These are phyloP conservation scores for Avicennia marina DNA, from an alignment of 257 asterid species.

Conservation along the genomic window DNA sequence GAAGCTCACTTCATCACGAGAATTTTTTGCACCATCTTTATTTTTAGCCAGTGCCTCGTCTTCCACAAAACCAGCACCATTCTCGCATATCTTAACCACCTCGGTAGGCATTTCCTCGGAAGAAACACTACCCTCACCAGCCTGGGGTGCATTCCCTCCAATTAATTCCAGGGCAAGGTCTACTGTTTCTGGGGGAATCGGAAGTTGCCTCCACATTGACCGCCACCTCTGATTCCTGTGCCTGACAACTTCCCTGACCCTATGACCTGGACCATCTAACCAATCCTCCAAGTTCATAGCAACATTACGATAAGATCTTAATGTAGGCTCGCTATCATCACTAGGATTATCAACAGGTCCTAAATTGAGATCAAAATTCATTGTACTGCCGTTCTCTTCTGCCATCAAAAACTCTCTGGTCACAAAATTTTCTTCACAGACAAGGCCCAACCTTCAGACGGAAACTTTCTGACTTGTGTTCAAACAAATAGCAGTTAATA, in stretches of 20 bases:
- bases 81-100: conserved; percentile 45
- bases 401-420: conserved; percentile 35
- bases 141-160: conserved; percentile 45
- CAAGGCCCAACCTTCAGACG: conserved; percentile 17
- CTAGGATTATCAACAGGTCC: conserved; percentile 70
- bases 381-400: conserved; percentile 48
- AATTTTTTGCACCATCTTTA: conserved; percentile 53
- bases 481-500: too few relatives aligned
- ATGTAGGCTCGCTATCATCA: conserved; percentile 35
- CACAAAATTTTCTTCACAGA: conserved; percentile 13
- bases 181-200: conserved; percentile 61
- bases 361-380: conserved; percentile 94
- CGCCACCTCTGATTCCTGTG: conserved; percentile 67
- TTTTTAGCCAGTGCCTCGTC: conserved; percentile 49
- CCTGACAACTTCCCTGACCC: conserved; percentile 46
- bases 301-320: conserved; percentile 37
- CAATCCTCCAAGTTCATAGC: conserved; percentile 81
- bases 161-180: conserved; percentile 61
- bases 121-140: conserved; percentile 77
- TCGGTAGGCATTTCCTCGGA: conserved; percentile 42
- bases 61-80: conserved; percentile 34
- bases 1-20: conserved; percentile 59
- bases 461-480: background rate
- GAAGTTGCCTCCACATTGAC: conserved; percentile 60
- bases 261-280: conserved; percentile 39